Conservation (phyloP, 805 yeast genomes). For the Candida alai region DNA sequence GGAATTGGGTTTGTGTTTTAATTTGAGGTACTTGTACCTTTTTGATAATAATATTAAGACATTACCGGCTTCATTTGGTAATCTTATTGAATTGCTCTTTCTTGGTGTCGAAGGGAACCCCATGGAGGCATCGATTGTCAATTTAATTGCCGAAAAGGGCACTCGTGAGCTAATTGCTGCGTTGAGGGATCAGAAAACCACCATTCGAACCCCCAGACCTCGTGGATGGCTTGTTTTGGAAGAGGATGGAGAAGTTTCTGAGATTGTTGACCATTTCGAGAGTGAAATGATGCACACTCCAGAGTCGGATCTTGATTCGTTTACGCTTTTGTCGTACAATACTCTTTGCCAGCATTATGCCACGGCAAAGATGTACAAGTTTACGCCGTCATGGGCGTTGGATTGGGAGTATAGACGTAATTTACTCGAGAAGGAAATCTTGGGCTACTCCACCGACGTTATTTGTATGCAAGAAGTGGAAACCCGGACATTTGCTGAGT, state of each 20-base stretch:
- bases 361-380: slow-evolving; percentile 84
- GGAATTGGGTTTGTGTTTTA: slow-evolving; percentile 80
- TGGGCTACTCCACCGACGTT: slow-evolving; percentile 64
- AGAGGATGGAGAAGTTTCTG: slow-evolving; percentile 63
- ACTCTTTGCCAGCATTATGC: slow-evolving; percentile 96
- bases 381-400: slow-evolving; percentile 96
- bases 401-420: slow-evolving; percentile 89
- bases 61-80: slow-evolving; percentile 84
- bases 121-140: slow-evolving; percentile 59
- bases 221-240: slow-evolving; percentile 81
- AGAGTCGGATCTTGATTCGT: slow-evolving; percentile 36
- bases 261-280: slow-evolving; percentile 29
- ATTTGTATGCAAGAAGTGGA: slow-evolving; percentile 96
- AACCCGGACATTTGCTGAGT: slow-evolving; percentile 77
- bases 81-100: slow-evolving; percentile 76
- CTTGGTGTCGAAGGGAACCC: slow-evolving; percentile 95
- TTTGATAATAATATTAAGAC: slow-evolving; percentile 80
- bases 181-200: slow-evolving; percentile 79
- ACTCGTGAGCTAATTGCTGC: slow-evolving; percentile 77
- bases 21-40: slow-evolving; percentile 74
- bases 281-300: too few relatives aligned
- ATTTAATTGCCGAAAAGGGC: slow-evolving; percentile 74
- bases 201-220: slow-evolving; percentile 55
- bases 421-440: slow-evolving; percentile 67
- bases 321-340: slow-evolving; percentile 83